Conservation (phyloP, 306 rosid genomes). For the Abrus pulchellus region DNA sequence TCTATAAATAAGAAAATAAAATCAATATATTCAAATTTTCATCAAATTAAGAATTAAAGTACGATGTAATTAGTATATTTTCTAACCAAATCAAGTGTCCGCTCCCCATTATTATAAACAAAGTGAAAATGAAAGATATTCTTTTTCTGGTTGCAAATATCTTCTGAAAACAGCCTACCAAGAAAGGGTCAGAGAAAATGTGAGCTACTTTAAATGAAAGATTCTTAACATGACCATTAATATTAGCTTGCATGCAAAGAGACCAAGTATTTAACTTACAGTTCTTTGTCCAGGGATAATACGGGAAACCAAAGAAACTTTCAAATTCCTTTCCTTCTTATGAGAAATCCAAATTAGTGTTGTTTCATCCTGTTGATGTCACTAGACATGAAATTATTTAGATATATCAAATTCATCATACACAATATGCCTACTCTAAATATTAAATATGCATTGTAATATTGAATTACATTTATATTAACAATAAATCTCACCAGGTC, state of each 20-base stretch:
- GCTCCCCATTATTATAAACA: constrained; percentile 68
- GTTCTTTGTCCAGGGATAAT: constrained; percentile 90
- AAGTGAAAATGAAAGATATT: constrained; percentile 83
- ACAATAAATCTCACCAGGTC: constrained; percentile 58
- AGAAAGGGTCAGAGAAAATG: constrained; percentile 19
- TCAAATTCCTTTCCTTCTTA: constrained; percentile 75
- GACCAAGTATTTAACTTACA: constrained; percentile 64
- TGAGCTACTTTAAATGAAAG: neutral
- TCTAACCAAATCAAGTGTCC: constrained; percentile 90
- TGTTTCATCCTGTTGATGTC: constrained; percentile 80
- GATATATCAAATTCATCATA: constrained; percentile 44
- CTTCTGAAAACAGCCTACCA: constrained; percentile 83
- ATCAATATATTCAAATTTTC: constrained; percentile 29
- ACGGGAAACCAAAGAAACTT: constrained; percentile 61
- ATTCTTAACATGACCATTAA: constrained; percentile 13
- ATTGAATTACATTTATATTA: neutral
- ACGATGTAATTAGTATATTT: neutral
- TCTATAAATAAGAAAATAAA: constrained; percentile 53
- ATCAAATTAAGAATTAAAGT: constrained; percentile 21
- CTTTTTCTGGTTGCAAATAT: constrained; percentile 79
- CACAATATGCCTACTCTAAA: constrained; percentile 10
- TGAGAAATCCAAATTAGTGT: constrained; percentile 79
- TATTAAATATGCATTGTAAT: neutral
- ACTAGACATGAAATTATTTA: constrained; percentile 61
- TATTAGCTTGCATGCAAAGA: neutral